These are phyloP conservation scores for Lithospermum erythrorhizon DNA, from an alignment of 257 asterid species.

Conservation along the genomic window DNA sequence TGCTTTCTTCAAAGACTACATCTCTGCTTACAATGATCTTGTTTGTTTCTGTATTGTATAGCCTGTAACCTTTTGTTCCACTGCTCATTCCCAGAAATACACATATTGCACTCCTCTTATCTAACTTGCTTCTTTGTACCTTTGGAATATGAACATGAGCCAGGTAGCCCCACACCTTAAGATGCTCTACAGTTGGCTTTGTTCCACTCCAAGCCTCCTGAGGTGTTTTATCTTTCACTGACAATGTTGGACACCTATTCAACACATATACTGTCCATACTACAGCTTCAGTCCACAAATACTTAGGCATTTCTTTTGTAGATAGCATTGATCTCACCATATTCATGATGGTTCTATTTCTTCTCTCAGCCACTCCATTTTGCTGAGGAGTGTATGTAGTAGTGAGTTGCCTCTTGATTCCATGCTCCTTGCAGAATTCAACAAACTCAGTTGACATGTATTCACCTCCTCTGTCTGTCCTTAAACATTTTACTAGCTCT, in stretches of 20 bases:
- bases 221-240: neutral
- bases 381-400: neutral
- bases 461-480: neutral
- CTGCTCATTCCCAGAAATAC: neutral
- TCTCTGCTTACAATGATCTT: neutral
- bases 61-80: neutral
- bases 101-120: neutral
- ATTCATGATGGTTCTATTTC: neutral
- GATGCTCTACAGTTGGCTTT: neutral
- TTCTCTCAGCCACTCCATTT: neutral
- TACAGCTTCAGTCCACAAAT: neutral
- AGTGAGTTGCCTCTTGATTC: neutral
- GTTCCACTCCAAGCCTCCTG: neutral
- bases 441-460: neutral
- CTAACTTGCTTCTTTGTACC: too few relatives aligned
- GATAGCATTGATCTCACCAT: neutral
- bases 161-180: neutral
- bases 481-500: neutral
- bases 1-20: neutral
- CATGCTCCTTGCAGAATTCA: neutral
- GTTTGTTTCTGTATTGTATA: neutral
- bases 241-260: neutral
- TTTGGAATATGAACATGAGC: neutral
- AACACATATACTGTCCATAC: neutral
- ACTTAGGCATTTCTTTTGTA: neutral